A percentile compares a stretch with the other conserved stretches of the same genome.
Conservation (phyloP, 345 rosid genomes). For the Acer saccharum region DNA sequence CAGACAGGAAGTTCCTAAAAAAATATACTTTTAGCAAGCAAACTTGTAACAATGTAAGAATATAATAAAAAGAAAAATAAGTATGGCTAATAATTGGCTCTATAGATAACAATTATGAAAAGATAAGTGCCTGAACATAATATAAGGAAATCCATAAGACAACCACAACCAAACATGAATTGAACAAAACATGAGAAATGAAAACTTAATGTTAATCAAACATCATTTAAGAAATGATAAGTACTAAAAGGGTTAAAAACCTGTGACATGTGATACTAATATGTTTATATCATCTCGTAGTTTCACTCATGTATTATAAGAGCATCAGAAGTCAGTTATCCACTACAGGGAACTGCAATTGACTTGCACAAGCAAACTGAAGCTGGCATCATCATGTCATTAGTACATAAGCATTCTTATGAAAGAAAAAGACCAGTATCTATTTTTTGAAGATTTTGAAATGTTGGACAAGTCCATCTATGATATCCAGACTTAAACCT, state of each 20-base stretch:
- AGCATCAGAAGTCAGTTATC: background rate
- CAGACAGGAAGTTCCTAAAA: slow-evolving; percentile 79
- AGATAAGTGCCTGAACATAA: background rate
- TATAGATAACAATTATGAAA: background rate
- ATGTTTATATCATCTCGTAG: background rate
- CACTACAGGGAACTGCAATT: background rate
- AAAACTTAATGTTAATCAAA: background rate
- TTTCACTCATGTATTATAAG: background rate
- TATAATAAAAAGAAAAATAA: slow-evolving; percentile 4
- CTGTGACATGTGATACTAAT: background rate
- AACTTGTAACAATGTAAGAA: background rate
- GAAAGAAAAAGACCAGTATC: background rate
- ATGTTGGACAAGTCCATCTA: background rate
- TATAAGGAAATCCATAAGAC: background rate
- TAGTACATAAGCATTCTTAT: background rate
- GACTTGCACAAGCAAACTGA: background rate
- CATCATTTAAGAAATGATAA: background rate
- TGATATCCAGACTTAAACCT: background rate
- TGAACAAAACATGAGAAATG: background rate
- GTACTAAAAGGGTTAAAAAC: background rate
- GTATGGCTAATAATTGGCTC: background rate
- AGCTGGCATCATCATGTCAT: background rate
- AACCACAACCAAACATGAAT: background rate
- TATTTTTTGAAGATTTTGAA: too few relatives aligned
- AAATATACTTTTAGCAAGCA: slow-evolving; percentile 21